Conservation (phyloP, 2,329 filamentous ascomycete species). For the Xylariaceae sp. region DNA sequence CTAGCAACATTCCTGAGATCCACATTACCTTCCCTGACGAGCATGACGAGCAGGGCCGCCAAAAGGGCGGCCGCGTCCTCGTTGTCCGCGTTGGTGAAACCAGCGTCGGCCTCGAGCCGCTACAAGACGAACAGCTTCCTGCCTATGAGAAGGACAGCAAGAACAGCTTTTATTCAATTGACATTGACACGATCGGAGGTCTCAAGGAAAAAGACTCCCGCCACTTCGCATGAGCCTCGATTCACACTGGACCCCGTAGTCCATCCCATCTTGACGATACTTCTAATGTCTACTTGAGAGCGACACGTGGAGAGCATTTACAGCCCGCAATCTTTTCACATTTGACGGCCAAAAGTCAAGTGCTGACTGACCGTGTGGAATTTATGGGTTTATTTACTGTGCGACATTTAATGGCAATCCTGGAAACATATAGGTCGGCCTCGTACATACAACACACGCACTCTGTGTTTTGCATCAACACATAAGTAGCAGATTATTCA, state of each 20-base stretch:
- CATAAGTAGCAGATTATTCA: conserved; percentile 18
- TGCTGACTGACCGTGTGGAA: conserved; percentile 18
- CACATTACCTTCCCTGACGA: conserved; percentile 98
- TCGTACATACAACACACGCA: conserved; percentile 11
- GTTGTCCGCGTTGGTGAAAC: conserved; percentile 89
- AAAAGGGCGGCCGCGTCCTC: conserved; percentile 81
- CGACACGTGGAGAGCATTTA: conserved; percentile 1
- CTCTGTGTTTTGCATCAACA: too few species aligned
- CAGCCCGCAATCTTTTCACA: conserved; percentile 7
- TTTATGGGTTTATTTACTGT: conserved; percentile 12
- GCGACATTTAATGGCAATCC: conserved; percentile 11
- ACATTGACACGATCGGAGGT: conserved; percentile 91
- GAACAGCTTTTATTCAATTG: conserved; percentile 83
- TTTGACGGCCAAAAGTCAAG: conserved; percentile 14
- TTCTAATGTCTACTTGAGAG: too few species aligned
- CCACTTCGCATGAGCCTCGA: conserved; percentile 27
- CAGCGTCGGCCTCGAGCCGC: conserved; percentile 80
- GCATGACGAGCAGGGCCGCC: conserved; percentile 78
- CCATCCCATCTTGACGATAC: too few species aligned
- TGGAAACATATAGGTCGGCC: conserved; percentile 13
- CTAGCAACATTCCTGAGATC: conserved; percentile 88
- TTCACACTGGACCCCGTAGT: not conserved
- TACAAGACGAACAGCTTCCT: conserved; percentile 75
- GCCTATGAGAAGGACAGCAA: conserved; percentile 82
- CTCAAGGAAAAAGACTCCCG: conserved; percentile 78